These are phyloP conservation scores for Dipteronia dyeriana DNA, from an alignment of 345 rosid species.

Conservation along the genomic window DNA sequence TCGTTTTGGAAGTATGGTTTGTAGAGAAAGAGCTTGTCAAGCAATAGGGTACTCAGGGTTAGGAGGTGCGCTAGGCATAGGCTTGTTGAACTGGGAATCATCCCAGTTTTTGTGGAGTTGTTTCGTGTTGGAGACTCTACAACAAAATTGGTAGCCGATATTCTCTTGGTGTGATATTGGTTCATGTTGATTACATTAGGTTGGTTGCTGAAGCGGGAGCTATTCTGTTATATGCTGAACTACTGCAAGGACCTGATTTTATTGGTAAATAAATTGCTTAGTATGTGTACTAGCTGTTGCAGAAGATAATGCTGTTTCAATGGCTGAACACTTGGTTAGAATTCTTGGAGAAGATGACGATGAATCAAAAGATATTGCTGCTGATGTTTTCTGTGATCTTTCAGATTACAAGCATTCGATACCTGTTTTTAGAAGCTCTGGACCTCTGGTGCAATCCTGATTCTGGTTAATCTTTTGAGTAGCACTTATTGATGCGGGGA, in stretches of 20 bases:
- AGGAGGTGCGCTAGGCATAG: slow-evolving; percentile 40
- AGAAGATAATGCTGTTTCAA: slow-evolving; percentile 51
- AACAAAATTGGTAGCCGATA: slow-evolving; percentile 52
- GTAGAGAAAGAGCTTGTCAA: slow-evolving; percentile 70
- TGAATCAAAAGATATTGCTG: slow-evolving; percentile 50
- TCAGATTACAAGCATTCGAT: slow-evolving; percentile 53
- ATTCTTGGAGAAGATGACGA: slow-evolving; percentile 57
- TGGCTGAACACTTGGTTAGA: slow-evolving; percentile 54
- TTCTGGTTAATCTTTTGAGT: slow-evolving; percentile 47
- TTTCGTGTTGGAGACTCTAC: slow-evolving; percentile 45
- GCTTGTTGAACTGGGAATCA: slow-evolving; percentile 53
- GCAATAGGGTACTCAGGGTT: slow-evolving; percentile 56
- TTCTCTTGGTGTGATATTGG: slow-evolving; percentile 53
- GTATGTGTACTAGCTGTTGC: slow-evolving; percentile 59
- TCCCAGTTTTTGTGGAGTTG: slow-evolving; percentile 53
- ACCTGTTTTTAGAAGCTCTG: slow-evolving; percentile 52
- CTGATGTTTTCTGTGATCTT: slow-evolving; percentile 64
- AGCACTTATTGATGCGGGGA: slow-evolving; percentile 43
- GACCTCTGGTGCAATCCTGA: slow-evolving; percentile 56
- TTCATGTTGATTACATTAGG: slow-evolving; percentile 51
- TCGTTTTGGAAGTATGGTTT: slow-evolving; percentile 50
- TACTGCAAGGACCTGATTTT: slow-evolving; percentile 49
- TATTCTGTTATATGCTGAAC: slow-evolving; percentile 60
- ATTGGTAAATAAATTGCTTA: slow-evolving; percentile 59
- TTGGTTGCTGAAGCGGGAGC: slow-evolving; percentile 57